Conservation (phyloP, 2,329 filamentous ascomycete genomes). For the Colletotrichum sp. region DNA sequence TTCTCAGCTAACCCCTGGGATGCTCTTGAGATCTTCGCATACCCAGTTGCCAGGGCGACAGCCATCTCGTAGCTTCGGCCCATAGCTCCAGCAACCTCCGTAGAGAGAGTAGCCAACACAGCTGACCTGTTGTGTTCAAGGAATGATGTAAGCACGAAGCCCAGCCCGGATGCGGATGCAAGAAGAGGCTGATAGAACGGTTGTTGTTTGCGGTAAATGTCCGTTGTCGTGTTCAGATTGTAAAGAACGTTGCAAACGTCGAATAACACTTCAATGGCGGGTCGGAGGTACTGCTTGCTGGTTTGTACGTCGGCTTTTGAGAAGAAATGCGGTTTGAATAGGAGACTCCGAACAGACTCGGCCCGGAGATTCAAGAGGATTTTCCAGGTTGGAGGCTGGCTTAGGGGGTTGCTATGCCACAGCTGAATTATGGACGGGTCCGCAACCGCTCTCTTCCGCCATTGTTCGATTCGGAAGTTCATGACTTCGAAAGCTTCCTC, state of each 20-base stretch:
- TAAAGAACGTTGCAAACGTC: neutral
- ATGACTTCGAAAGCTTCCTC: conserved; percentile 31
- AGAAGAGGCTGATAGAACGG: neutral
- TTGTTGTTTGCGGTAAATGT: neutral
- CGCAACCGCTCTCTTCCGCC: conserved; percentile 28
- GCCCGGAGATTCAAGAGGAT: neutral
- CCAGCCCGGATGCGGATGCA: neutral
- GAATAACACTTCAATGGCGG: neutral
- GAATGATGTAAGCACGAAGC: neutral
- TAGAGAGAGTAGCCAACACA: neutral
- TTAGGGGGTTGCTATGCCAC: neutral
- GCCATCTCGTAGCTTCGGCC: neutral
- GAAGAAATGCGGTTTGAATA: neutral
- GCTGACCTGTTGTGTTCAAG: neutral
- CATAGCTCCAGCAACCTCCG: neutral
- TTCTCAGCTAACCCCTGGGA: neutral
- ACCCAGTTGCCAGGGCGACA: neutral
- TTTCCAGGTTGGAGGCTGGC: neutral
- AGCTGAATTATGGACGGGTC: neutral
- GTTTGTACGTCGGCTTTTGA: neutral
- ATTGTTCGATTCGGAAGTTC: conserved; percentile 30
- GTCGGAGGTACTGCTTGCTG: neutral
- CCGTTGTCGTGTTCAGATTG: neutral
- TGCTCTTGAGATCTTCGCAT: neutral
- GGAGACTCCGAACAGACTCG: neutral